A percentile compares a stretch with the other conserved stretches of the same genome.
These are phyloP conservation scores for Thielaviopsis punctulata DNA, from an alignment of 2,329 filamentous ascomycete genomes.

Conservation along the genomic window DNA sequence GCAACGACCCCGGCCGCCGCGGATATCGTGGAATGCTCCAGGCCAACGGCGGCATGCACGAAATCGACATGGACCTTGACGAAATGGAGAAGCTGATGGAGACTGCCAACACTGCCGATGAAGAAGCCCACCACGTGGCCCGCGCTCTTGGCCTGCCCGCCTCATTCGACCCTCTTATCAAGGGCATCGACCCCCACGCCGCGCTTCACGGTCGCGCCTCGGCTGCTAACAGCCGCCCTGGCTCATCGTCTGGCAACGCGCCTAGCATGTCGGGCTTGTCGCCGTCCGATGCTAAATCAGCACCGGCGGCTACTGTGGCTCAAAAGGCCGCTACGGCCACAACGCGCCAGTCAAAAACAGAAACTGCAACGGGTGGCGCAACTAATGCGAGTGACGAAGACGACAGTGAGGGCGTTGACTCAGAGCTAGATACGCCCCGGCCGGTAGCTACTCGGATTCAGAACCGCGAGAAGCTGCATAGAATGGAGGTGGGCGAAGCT, in stretches of 20 bases:
- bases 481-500: slow-evolving; percentile 43
- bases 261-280: neutral
- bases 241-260: slow-evolving; percentile 2
- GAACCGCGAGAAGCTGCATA: slow-evolving; percentile 35
- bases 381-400: slow-evolving; percentile 24
- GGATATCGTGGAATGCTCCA: slow-evolving; percentile 66
- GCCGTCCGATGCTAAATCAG: neutral
- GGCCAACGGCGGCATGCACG: slow-evolving; percentile 38
- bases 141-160: slow-evolving; percentile 45
- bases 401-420: slow-evolving; percentile 21
- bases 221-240: slow-evolving; percentile 6
- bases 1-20: slow-evolving; percentile 56
- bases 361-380: neutral
- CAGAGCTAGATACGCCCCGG: slow-evolving; percentile 28
- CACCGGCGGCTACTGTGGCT: neutral
- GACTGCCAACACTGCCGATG: slow-evolving; percentile 36
- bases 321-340: neutral
- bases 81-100: slow-evolving; percentile 35
- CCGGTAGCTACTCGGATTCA: slow-evolving; percentile 27
- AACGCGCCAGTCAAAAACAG: neutral
- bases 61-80: slow-evolving; percentile 37
- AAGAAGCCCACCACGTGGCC: slow-evolving; percentile 48
- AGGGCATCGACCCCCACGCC: slow-evolving; percentile 28
- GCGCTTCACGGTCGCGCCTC: slow-evolving; percentile 13
- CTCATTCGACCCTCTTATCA: slow-evolving; percentile 46